Evolutionary conservation across 2,329 filamentous ascomycete species (phyloP).

Genomic region (Clarireedia homoeocarpa): DNA sequence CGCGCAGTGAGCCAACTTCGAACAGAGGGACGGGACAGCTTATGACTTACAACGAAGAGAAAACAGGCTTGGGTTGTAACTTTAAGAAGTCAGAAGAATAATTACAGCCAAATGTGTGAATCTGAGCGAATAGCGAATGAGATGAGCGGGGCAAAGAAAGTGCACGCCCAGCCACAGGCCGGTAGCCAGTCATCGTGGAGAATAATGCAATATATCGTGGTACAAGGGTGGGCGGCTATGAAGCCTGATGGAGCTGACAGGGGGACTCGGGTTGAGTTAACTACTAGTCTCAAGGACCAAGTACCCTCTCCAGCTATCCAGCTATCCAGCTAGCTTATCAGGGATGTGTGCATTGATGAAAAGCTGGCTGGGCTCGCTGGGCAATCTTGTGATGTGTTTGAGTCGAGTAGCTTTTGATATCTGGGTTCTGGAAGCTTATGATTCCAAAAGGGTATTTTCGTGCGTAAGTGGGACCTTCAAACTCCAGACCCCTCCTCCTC

Average conservation of each 20-base stretch:
- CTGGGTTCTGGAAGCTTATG: too few relatives aligned
- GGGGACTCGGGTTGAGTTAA: not conserved
- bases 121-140: constrained; percentile 3
- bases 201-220: not conserved
- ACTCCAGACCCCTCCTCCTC: too few relatives aligned
- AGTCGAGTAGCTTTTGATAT: too few relatives aligned
- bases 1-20: not conserved
- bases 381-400: not conserved
- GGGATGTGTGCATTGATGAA: not conserved
- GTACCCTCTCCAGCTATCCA: too few relatives aligned
- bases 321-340: not conserved
- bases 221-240: constrained; percentile 6
- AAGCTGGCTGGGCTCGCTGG: not conserved
- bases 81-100: not conserved
- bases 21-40: not conserved
- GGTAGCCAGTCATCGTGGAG: constrained; percentile 1
- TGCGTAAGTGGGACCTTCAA: too few relatives aligned
- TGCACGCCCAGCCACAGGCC: not conserved
- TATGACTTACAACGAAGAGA: not conserved
- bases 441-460: too few relatives aligned
- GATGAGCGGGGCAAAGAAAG: constrained; percentile 3
- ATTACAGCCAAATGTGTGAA: constrained; percentile 5
- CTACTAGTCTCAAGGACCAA: not conserved
- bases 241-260: not conserved
- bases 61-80: not conserved